These are phyloP conservation scores for Arthrobotrys iridis DNA, from an alignment of 2,329 filamentous ascomycete species.

Conservation along the genomic window DNA sequence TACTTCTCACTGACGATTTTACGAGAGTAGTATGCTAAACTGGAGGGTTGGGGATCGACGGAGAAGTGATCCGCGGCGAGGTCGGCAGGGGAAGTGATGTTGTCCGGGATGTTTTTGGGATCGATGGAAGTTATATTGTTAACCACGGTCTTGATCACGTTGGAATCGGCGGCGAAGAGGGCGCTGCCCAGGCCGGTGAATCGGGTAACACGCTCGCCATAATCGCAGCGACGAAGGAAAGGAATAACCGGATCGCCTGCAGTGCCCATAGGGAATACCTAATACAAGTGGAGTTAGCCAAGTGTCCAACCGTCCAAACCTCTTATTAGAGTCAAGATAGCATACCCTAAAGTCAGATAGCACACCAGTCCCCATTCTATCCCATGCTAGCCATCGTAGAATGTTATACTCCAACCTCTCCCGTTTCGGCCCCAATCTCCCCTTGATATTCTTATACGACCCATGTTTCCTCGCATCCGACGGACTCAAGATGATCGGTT, in stretches of 20 bases:
- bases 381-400: constrained; percentile 91
- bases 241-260: constrained; percentile 76
- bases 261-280: constrained; percentile 83
- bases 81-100: constrained; percentile 59
- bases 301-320: not conserved
- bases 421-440: constrained; percentile 61
- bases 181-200: constrained; percentile 77
- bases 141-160: constrained; percentile 63
- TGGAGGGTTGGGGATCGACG: constrained; percentile 72
- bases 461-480: constrained; percentile 86
- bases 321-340: not conserved
- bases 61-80: constrained; percentile 55
- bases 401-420: constrained; percentile 73
- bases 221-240: constrained; percentile 79
- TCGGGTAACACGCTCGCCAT: constrained; percentile 73
- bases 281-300: constrained; percentile 55
- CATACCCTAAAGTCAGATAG: constrained; percentile 72
- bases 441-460: constrained; percentile 72
- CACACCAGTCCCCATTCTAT: constrained; percentile 84
- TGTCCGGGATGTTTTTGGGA: constrained; percentile 63
- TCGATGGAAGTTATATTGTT: constrained; percentile 64
- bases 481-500: constrained; percentile 79
- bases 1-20: constrained; percentile 74
- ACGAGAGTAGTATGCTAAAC: constrained; percentile 81
- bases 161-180: constrained; percentile 69